Evolutionary conservation across 768 basidiomycete genomes (phyloP).

Genomic region (Kwoniella dendrophila): DNA sequence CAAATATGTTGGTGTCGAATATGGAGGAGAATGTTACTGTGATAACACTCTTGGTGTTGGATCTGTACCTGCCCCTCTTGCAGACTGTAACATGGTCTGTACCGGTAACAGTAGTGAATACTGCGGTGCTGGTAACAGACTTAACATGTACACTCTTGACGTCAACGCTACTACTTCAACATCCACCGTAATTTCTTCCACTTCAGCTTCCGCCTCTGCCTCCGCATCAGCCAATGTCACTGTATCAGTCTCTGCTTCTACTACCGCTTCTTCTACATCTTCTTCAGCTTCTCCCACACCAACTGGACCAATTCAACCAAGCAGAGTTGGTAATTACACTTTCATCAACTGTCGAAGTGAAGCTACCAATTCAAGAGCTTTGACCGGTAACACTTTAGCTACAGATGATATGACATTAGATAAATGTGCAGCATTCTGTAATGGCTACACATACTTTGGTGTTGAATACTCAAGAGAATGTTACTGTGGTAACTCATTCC

Average conservation of each 20-base stretch:
- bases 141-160: slow-evolving; percentile 22
- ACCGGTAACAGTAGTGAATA: slow-evolving; percentile 63
- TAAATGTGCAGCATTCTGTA: slow-evolving; percentile 66
- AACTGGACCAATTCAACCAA: slow-evolving; percentile 26
- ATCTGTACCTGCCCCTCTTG: slow-evolving; percentile 55
- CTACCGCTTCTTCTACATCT: slow-evolving; percentile 3
- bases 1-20: slow-evolving; percentile 72
- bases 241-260: not conserved
- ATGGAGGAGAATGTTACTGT: slow-evolving; percentile 58
- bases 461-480: slow-evolving; percentile 62
- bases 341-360: slow-evolving; percentile 48
- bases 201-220: slow-evolving; percentile 15
- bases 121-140: slow-evolving; percentile 41
- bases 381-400: slow-evolving; percentile 53
- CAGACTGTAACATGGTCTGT: slow-evolving; percentile 71
- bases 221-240: not conserved
- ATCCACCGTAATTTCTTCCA: slow-evolving; percentile 31
- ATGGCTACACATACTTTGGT: slow-evolving; percentile 68
- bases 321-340: slow-evolving; percentile 38
- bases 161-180: too few relatives aligned
- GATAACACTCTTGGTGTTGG: slow-evolving; percentile 69
- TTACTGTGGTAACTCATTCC: slow-evolving; percentile 68
- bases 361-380: slow-evolving; percentile 30
- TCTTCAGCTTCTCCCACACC: slow-evolving; percentile 12
- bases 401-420: slow-evolving; percentile 62